Percentiles rank a stretch among this genome's conserved stretches.
Evolutionary conservation across 352 stramenopile genomes (phyloP).

Genomic region (Phytophthora niederhauseri): DNA sequence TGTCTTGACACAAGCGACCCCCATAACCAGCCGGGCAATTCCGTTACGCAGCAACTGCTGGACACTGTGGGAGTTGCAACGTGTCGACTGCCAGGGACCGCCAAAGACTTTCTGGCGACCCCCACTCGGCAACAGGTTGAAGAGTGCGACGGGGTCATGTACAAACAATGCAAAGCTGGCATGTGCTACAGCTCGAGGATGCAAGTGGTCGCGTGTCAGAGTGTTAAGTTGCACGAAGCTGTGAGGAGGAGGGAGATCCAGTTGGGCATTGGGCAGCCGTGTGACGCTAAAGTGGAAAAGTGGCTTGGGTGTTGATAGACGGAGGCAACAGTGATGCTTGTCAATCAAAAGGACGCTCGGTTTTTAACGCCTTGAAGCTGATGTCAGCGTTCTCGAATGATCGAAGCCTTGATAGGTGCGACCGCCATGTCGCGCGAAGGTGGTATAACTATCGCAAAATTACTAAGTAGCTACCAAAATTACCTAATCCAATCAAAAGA

Average conservation of each 20-base stretch:
- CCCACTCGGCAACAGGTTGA: slow-evolving; percentile 12
- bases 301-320: slow-evolving; percentile 33
- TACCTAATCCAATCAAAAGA: neutral
- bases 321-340: neutral
- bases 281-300: slow-evolving; percentile 26
- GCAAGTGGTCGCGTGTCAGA: slow-evolving; percentile 33
- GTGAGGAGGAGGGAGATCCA: slow-evolving; percentile 30
- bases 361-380: slow-evolving; percentile 17
- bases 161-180: slow-evolving; percentile 23
- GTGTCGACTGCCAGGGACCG: neutral
- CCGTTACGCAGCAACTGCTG: slow-evolving; percentile 11
- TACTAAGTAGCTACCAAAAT: neutral
- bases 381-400: slow-evolving; percentile 8
- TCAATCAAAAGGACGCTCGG: neutral
- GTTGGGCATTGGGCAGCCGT: slow-evolving; percentile 22
- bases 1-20: slow-evolving; percentile 7
- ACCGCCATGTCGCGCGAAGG: slow-evolving; percentile 1
- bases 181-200: slow-evolving; percentile 29
- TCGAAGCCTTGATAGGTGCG: neutral
- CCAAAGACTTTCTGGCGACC: neutral
- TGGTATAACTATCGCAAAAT: neutral
- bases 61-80: slow-evolving; percentile 5
- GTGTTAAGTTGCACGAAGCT: slow-evolving; percentile 7
- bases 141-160: slow-evolving; percentile 27
- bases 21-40: slow-evolving; percentile 8